Percentiles rank a stretch among this genome's conserved stretches.
phyloP scores from a whole-genome alignment of 2,329 filamentous ascomycete species.

The Trichoderma sp. region DNA sequence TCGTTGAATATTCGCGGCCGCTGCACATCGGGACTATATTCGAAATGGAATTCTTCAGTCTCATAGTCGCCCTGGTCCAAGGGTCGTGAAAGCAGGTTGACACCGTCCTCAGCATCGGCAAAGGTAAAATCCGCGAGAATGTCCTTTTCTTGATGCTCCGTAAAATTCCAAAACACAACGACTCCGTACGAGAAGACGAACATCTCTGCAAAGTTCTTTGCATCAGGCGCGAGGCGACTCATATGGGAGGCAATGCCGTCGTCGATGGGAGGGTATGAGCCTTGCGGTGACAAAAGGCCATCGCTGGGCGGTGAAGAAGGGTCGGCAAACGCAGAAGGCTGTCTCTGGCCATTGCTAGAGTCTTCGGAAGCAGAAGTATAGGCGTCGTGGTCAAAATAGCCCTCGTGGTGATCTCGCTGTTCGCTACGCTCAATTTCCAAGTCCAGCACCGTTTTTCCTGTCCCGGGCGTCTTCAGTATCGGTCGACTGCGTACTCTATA shows the following conservation, averaged over 20 bases:
- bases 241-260: conserved; percentile 52
- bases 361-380: conserved; percentile 43
- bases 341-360: conserved; percentile 33
- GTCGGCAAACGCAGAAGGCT: conserved; percentile 36
- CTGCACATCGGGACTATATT: conserved; percentile 85
- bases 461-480: conserved; percentile 85
- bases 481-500: conserved; percentile 89
- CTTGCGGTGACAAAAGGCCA: conserved; percentile 29
- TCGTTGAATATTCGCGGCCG: conserved; percentile 95
- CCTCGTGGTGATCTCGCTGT: conserved; percentile 82
- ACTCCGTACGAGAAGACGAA: conserved; percentile 98
- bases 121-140: conserved; percentile 94
- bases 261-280: conserved; percentile 37
- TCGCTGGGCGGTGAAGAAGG: conserved; percentile 31
- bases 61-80: conserved; percentile 90
- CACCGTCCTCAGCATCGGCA: conserved; percentile 65
- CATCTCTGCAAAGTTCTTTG: conserved; percentile 86
- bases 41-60: conserved; percentile 97
- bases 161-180: conserved; percentile 99
- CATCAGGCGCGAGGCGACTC: conserved; percentile 66
- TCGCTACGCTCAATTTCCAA: conserved; percentile 96
- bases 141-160: conserved; percentile 92
- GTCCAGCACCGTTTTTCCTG: conserved; percentile 86
- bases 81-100: conserved; percentile 73
- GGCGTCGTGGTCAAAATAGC: conserved; percentile 78